Evolutionary conservation across 768 basidiomycete species (phyloP), one percentile per base, ranked within the genome.

Genomic region (Suillus brevipes): DNA sequence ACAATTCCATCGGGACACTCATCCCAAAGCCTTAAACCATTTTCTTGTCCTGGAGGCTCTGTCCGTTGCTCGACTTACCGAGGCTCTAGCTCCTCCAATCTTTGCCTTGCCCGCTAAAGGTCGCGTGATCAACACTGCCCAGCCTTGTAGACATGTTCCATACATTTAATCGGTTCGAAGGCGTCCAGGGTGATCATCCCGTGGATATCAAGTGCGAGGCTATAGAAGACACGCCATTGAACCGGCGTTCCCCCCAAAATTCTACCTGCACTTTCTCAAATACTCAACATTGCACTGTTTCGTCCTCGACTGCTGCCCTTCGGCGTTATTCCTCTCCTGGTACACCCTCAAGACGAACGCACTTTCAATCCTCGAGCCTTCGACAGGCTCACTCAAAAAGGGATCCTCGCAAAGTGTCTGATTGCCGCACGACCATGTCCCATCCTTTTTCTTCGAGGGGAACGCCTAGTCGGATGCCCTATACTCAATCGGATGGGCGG

Each of bases 171-270:
- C 78, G 77, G 78, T 68, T 74, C 64, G 45, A 43, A 57, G 40
- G 25, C 40, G 53, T 23, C 38, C 65, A 28, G 60, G 61, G 59
- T 67, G 62, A 43, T 67, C 65, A 38, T 65, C 72, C 72, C 68
- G 70, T 69, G 68, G 73, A 71, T 75, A 81, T 85, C 82, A 84
- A 86, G 83, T 77, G 80, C 69, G 83, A 85, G 73, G 67, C 74
- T 62, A 73, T 75, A 49, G 71, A 73, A 64, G 74, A 74, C 60
- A 71, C 78, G 73, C 71, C 53, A 28, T 34, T 38, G 6, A 25
- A 55, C 50, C 53, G 80, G 67, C 71, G 80, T 43, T 80, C 77
- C 59, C 77, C 80, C 65, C 76, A 78, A 40, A 59, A 65, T 25
- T 72, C 70, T 65, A 67, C 70, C 31, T 52, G 18, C 53, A 57